These are phyloP conservation scores for Cladosporium sp. DNA, from an alignment of 2,329 filamentous ascomycete genomes.

Conservation along the genomic window DNA sequence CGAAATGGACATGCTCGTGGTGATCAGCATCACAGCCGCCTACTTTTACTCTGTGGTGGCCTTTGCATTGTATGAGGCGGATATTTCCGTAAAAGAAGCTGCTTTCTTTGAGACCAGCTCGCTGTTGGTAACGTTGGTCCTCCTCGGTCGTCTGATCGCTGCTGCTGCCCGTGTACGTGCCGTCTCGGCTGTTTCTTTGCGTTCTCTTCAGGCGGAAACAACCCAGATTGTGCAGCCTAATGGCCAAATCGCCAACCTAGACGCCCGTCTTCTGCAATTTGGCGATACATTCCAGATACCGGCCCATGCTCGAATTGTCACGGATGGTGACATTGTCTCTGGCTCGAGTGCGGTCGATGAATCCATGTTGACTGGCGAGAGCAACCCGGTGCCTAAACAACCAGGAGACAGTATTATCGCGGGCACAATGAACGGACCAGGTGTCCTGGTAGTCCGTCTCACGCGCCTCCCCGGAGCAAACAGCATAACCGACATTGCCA, in stretches of 20 bases:
- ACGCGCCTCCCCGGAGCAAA: constrained; percentile 65
- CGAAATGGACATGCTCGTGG: constrained; percentile 67
- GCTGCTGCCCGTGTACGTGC: constrained; percentile 48
- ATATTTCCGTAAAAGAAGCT: constrained; percentile 16
- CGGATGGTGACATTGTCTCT: constrained; percentile 63
- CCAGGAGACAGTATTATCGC: constrained; percentile 56
- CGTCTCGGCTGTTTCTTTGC: constrained; percentile 49
- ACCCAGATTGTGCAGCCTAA: constrained; percentile 49
- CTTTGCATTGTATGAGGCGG: constrained; percentile 11
- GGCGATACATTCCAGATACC: constrained; percentile 63
- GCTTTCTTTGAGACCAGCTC: constrained; percentile 56
- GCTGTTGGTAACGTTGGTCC: constrained; percentile 49
- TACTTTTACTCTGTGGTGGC: constrained; percentile 58
- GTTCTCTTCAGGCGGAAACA: constrained; percentile 53
- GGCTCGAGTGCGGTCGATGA: constrained; percentile 69
- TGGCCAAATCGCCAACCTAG: constrained; percentile 50
- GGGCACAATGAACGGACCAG: constrained; percentile 57
- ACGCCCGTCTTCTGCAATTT: constrained; percentile 64
- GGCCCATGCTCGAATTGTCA: constrained; percentile 59
- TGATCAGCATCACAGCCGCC: constrained; percentile 63
- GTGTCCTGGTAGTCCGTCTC: constrained; percentile 48
- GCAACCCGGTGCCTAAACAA: constrained; percentile 56
- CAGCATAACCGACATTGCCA: constrained; percentile 64
- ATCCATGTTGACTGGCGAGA: constrained; percentile 74
- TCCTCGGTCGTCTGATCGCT: constrained; percentile 48